Base-by-base conservation (phyloP, 768 basidiomycete species). In the Albatrellus ellisii region DNA sequence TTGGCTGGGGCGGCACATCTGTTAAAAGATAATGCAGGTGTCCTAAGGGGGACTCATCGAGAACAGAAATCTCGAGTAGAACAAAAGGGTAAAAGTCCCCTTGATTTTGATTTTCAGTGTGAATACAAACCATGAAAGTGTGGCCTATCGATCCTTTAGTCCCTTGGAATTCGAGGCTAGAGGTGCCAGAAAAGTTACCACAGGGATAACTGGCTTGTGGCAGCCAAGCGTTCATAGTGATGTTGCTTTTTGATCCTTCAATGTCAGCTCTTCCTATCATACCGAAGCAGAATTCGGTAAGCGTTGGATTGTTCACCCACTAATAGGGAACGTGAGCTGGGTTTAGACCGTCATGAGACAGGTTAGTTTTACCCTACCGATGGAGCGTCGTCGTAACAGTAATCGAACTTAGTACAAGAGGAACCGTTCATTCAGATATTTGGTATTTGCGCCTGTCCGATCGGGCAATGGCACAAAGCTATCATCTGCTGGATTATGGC, bases 281-380 rank as follows among this genome's bases (percentile, higher is more conserved):
- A 75, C 72, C 68, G 71, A 77, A 76, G 75, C 74, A 77, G 72
- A 77, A 77, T 75, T 77, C 72, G 70, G 72, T 75, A 76, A 76
- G 73, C 70, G 71, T 77, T 77, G 75, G 75, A 78, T 77, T 76
- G 74, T 78, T 78, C 76, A 78, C 75, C 75, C 75, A 72, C 68
- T 69, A 75, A 76, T 77, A 77, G 75, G 77, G 73, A 78, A 75
- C 69, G 70, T 76, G 75, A 76, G 75, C 75, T 77, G 75, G 75
- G 75, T 77, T 78, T 78, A 77, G 76, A 77, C 76, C 72, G 70
- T 79, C 72, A 72, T 78, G 76, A 77, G 77, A 79, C 75, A 79
- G 77, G 75, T 79, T 79, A 79, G 77, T 79, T 79, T 78, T 79
- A 79, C 76, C 74, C 75, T 79, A 76, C 74, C 77, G 74, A 77